A percentile compares a stretch with the other conserved stretches of the same genome.
Evolutionary conservation across 2,329 filamentous ascomycete species (phyloP).

Genomic region (Cadophora sp.): DNA sequence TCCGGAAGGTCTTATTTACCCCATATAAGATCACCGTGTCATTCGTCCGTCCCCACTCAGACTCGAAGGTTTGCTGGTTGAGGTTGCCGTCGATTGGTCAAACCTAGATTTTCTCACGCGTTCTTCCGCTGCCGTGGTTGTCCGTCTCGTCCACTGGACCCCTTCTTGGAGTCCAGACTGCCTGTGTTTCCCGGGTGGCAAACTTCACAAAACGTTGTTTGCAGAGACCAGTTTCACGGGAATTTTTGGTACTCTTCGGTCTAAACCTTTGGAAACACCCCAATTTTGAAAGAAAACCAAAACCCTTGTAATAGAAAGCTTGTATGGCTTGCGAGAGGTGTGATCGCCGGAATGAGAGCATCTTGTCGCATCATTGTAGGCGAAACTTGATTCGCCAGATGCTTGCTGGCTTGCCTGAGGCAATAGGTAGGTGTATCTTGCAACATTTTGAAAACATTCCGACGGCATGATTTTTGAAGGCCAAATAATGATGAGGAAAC

Average conservation of each 20-base stretch:
- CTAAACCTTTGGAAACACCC: conserved; percentile 20
- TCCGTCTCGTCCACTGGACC: background rate
- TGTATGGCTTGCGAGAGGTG: conserved; percentile 26
- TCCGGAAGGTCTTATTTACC: background rate
- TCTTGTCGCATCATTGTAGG: conserved; percentile 24
- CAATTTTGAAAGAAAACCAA: conserved; percentile 18
- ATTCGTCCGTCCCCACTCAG: conserved; percentile 12
- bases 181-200: background rate
- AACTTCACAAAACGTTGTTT: background rate
- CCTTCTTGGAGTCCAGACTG: background rate
- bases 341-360: conserved; percentile 22
- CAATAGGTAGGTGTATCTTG: background rate
- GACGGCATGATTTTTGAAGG: background rate
- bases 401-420: background rate
- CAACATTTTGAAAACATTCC: background rate
- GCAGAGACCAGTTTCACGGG: conserved; percentile 9
- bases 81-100: background rate
- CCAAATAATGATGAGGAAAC: background rate
- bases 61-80: conserved; percentile 2
- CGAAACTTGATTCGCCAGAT: conserved; percentile 18
- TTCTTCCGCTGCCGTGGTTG: conserved; percentile 2
- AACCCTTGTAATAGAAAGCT: conserved; percentile 26
- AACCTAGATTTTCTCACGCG: conserved; percentile 7
- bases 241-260: conserved; percentile 13
- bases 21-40: conserved; percentile 16